Evolutionary conservation across 208 protist species (phyloP).

Genomic region (Wallacemonas sp.): DNA sequence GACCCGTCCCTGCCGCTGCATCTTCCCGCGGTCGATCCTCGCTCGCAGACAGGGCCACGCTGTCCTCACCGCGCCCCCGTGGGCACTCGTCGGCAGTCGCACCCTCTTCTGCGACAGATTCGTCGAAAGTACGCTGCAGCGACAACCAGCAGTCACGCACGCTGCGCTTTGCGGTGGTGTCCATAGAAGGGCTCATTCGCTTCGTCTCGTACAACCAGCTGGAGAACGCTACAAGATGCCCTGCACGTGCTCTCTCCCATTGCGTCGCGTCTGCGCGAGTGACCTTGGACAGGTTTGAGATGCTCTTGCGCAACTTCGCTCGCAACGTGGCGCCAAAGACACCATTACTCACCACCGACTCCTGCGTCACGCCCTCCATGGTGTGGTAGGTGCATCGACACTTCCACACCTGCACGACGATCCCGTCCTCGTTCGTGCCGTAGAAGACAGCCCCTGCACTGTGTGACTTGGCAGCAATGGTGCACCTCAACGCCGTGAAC

Average conservation of each 20-base stretch:
- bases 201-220: constrained; percentile 61
- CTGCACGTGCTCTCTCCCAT: constrained; percentile 60
- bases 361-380: constrained; percentile 68
- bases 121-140: constrained; percentile 41
- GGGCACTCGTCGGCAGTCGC: neutral
- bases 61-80: neutral
- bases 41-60: too few relatives aligned
- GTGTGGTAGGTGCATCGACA: constrained; percentile 46
- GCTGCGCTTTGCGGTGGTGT: constrained; percentile 31
- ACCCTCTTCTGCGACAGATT: neutral
- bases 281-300: constrained; percentile 41
- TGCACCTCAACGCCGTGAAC: constrained; percentile 35
- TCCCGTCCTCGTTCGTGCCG: constrained; percentile 32
- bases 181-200: constrained; percentile 50
- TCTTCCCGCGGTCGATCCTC: neutral
- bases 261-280: constrained; percentile 32
- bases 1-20: neutral
- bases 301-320: constrained; percentile 53
- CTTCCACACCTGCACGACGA: constrained; percentile 78
- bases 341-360: constrained; percentile 68
- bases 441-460: constrained; percentile 75
- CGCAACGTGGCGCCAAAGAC: constrained; percentile 41
- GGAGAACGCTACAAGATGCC: constrained; percentile 55
- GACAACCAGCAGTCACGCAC: constrained; percentile 64
- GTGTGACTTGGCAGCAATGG: constrained; percentile 33